Evolutionary conservation across 805 yeast genomes (phyloP), one percentile per base, ranked within the genome.

Genomic region (Candida coquimbonensis): DNA sequence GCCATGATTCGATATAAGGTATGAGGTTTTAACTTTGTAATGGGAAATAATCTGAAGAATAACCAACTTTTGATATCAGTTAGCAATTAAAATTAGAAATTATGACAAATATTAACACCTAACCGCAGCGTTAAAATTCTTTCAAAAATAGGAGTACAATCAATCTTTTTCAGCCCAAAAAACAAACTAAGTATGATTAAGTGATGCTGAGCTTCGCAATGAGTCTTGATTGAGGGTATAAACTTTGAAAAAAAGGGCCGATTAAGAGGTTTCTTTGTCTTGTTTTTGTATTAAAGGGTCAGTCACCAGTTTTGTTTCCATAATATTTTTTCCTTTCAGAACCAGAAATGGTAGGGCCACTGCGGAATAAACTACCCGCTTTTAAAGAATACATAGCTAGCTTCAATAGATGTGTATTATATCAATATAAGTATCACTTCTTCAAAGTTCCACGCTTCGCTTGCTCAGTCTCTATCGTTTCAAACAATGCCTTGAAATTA

Each of bases 381-480:
- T n/a, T 14, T 3, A 32, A n/a, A 14, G 5, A 7, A 7, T 32
- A 32, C 34, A 9, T 31, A 14, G 7, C 13, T 31, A 12, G 16
- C 4, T 31, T 31, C 19, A 37, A 32, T 9, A 21, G 2, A 16
- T n/a, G 41, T 9, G 17, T 44, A 45, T 17, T 39, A 29, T 9
- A 21, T 21, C 24, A 21, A 21, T 6, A 11, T 5, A 3, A 3
- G 7, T 29, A 5, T 27, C 29, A 29, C 13, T 29, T 51, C 29
- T 47, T 47, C 43, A 79, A 62, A 14, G 87, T 87, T 1, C 95
- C 95, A 43, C 96, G 74, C 42, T 64, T 57, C 46, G 61, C 70
- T 60, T 87, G 96, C 53, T 86, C 90, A n/a, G 72, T 72, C 61
- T 87, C 96, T 47, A 87, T 79, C 7, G 84, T 77, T 58, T 87